Percentiles rank a stretch among this genome's conserved stretches.
These are phyloP conservation scores for Medicago lupulina DNA, from an alignment of 306 rosid species.

Conservation along the genomic window DNA sequence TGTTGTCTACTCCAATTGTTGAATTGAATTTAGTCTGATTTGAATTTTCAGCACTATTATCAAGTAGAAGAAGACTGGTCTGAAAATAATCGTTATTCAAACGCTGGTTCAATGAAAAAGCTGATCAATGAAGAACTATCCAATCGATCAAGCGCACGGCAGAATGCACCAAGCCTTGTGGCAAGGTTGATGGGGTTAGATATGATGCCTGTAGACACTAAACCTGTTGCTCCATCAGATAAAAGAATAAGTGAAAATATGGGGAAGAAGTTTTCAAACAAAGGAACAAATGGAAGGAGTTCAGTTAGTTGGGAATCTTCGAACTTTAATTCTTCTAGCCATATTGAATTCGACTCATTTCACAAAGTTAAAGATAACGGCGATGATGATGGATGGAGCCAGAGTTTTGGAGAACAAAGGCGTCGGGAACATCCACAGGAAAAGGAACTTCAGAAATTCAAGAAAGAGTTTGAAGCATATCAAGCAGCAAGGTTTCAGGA, in stretches of 20 bases:
- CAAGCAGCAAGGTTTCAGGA: slow-evolving; percentile 85
- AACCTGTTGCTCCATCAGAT: slow-evolving; percentile 57
- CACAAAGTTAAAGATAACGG: slow-evolving; percentile 49
- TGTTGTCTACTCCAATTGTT: slow-evolving; percentile 23
- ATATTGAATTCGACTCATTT: slow-evolving; percentile 54
- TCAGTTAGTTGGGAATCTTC: slow-evolving; percentile 56
- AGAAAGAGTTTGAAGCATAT: slow-evolving; percentile 94
- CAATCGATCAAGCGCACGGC: slow-evolving; percentile 58
- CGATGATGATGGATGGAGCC: slow-evolving; percentile 58
- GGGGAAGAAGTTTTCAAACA: slow-evolving; percentile 60
- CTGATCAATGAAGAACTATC: slow-evolving; percentile 84
- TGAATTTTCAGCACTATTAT: slow-evolving; percentile 54
- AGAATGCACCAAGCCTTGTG: slow-evolving; percentile 83
- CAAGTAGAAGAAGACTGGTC: slow-evolving; percentile 67
- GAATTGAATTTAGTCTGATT: slow-evolving; percentile 38
- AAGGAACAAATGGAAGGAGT: slow-evolving; percentile 57
- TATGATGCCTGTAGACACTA: slow-evolving; percentile 61
- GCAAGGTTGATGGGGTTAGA: slow-evolving; percentile 99
- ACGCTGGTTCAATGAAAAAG: slow-evolving; percentile 82
- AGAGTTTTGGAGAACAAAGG: slow-evolving; percentile 60
- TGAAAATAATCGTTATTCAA: slow-evolving; percentile 55
- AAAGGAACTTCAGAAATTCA: slow-evolving; percentile 88
- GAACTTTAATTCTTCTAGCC: slow-evolving; percentile 60
- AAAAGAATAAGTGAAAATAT: slow-evolving; percentile 49
- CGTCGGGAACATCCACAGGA: slow-evolving; percentile 95